Conservation (phyloP, 257 asterid genomes). For the Pogostemon cablin region DNA sequence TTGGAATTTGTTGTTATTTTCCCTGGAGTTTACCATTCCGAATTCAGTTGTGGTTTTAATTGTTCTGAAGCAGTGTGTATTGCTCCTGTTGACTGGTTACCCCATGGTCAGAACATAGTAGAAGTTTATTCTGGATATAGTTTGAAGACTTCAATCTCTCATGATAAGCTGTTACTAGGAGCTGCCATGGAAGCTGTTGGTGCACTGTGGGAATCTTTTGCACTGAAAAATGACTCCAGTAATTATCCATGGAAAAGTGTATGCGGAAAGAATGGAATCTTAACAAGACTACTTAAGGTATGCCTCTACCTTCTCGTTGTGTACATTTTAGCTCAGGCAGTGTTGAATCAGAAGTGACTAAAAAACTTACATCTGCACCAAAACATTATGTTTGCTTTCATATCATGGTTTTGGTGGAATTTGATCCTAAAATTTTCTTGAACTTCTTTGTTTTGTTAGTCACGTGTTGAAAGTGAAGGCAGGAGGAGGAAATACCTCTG, state of each 20-base stretch:
- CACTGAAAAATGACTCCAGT: conserved; percentile 29
- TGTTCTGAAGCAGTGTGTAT: conserved; percentile 70
- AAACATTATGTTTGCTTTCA: not conserved
- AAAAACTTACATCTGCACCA: conserved; percentile 4
- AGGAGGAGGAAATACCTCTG: conserved; percentile 56
- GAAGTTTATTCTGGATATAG: conserved; percentile 58
- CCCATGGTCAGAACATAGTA: conserved; percentile 63
- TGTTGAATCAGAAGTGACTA: not conserved
- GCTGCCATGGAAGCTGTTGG: conserved; percentile 68
- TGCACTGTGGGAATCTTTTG: conserved; percentile 50
- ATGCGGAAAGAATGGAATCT: conserved; percentile 55
- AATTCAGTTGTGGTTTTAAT: conserved; percentile 75
- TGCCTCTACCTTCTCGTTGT: conserved; percentile 25
- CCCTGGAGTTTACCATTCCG: conserved; percentile 79
- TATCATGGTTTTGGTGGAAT: not conserved
- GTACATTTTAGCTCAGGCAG: not conserved
- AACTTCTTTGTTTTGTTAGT: conserved; percentile 38
- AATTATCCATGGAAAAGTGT: conserved; percentile 47
- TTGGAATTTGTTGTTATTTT: conserved; percentile 64
- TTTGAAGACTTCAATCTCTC: conserved; percentile 65
- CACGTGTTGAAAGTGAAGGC: conserved; percentile 56
- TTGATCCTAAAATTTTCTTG: not conserved
- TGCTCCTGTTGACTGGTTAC: conserved; percentile 89
- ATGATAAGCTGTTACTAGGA: conserved; percentile 66
- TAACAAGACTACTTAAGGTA: conserved; percentile 73